These are phyloP conservation scores for Uronychia setigera DNA, from an alignment of 73 alveolate species.

Conservation along the genomic window DNA sequence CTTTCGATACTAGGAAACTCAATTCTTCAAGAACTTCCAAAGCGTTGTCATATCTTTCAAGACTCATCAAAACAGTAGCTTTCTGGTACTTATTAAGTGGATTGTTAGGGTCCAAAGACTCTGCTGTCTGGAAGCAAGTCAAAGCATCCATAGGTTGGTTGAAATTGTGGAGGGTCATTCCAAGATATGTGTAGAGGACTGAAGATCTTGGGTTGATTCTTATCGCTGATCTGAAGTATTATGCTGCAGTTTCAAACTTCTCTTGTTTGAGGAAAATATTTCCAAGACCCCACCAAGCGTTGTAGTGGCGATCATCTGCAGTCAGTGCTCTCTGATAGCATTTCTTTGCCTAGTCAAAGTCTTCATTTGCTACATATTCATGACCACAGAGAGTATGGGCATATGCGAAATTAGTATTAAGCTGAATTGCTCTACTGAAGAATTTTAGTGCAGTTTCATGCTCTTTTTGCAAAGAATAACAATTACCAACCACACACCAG, in stretches of 20 bases:
- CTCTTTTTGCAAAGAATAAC: constrained; percentile 94
- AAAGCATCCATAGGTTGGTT: constrained; percentile 82
- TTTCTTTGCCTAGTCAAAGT: constrained; percentile 88
- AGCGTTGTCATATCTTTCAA: constrained; percentile 89
- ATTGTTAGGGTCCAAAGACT: constrained; percentile 81
- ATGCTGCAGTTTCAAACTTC: constrained; percentile 89
- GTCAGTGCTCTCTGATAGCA: constrained; percentile 86
- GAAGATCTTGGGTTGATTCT: constrained; percentile 88
- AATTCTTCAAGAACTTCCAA: constrained; percentile 78
- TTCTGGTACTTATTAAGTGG: constrained; percentile 89
- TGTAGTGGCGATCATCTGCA: constrained; percentile 91
- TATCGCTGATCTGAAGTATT: constrained; percentile 78
- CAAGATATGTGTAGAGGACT: constrained; percentile 89
- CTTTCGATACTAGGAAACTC: constrained; percentile 86
- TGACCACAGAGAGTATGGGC: constrained; percentile 96
- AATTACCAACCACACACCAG: constrained; percentile 96
- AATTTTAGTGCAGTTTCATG: constrained; percentile 95
- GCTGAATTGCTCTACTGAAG: constrained; percentile 93
- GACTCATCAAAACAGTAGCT: constrained; percentile 81
- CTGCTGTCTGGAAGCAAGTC: constrained; percentile 80
- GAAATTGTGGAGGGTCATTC: constrained; percentile 88
- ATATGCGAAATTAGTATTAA: constrained; percentile 88
- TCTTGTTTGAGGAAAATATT: constrained; percentile 93
- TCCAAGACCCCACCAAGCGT: constrained; percentile 99
- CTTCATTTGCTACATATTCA: constrained; percentile 94